Conservation (phyloP, 129 eudicot genomes). For the Lonicera japonica region DNA sequence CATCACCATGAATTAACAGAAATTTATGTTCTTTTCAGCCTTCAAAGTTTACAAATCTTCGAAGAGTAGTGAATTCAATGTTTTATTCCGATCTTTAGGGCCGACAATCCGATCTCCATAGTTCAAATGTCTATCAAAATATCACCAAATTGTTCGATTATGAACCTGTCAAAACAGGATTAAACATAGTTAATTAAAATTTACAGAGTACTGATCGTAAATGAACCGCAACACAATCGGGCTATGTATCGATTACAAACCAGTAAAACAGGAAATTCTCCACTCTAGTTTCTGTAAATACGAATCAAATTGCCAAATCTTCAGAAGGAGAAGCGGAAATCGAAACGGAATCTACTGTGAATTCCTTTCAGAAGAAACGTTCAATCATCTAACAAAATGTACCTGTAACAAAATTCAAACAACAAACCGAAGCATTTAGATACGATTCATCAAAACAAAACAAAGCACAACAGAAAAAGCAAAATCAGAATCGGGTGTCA, state of each 20-base stretch:
- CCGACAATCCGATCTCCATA: constrained; percentile 10
- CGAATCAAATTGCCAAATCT: background rate
- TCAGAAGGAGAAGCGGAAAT: background rate
- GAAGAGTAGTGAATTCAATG: background rate
- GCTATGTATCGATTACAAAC: background rate
- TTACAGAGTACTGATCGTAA: background rate
- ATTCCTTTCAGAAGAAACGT: constrained; percentile 11
- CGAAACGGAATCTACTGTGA: background rate
- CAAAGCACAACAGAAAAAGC: background rate
- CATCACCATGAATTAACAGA: constrained; percentile 7
- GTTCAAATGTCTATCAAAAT: constrained; percentile 4
- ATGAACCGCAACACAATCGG: background rate
- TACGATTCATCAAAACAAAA: constrained; percentile 10
- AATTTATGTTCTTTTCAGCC: background rate
- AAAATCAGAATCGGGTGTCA: background rate
- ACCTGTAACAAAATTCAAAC: too few species aligned
- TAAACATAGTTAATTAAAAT: constrained; percentile 13
- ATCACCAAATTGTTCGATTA: background rate
- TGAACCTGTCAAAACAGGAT: constrained; percentile 15
- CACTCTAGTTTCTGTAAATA: too few species aligned
- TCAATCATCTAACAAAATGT: background rate
- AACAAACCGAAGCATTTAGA: background rate
- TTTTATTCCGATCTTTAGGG: constrained; percentile 3
- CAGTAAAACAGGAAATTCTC: background rate
- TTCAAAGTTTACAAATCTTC: constrained; percentile 3